phyloP scores from a whole-genome alignment of 306 rosid genomes.

The Ormosia emarginata region DNA sequence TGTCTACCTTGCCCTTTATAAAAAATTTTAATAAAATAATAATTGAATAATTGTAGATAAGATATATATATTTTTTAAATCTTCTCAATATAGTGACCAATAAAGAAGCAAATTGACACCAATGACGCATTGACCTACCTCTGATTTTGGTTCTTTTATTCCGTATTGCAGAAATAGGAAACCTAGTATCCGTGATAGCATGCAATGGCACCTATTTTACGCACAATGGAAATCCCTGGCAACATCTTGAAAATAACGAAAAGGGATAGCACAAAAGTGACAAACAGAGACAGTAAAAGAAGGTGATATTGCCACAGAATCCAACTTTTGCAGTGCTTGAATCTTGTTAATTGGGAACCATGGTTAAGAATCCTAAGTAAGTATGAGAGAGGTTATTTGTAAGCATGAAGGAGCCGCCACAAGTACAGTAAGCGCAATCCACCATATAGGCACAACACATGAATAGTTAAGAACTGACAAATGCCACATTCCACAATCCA shows the following conservation, averaged over 20 bases:
- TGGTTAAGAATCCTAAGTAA: not conserved
- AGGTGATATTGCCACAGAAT: slow-evolving; percentile 20
- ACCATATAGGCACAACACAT: not conserved
- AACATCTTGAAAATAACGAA: slow-evolving; percentile 1
- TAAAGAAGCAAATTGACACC: not conserved
- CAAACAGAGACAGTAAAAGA: slow-evolving; percentile 35
- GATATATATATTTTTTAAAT: too few relatives aligned
- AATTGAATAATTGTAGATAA: too few relatives aligned
- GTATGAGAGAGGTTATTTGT: not conserved
- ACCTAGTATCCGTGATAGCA: too few relatives aligned
- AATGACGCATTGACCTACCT: not conserved
- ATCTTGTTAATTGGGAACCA: slow-evolving; percentile 3
- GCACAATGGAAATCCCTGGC: not conserved
- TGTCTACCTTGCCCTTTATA: too few relatives aligned
- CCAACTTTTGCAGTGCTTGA: not conserved
- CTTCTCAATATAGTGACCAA: too few relatives aligned
- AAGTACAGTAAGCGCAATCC: not conserved
- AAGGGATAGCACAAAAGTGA: not conserved
- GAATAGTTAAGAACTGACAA: not conserved
- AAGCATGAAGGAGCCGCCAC: not conserved
- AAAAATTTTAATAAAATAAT: too few relatives aligned
- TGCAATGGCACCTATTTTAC: too few relatives aligned
- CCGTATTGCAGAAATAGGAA: too few relatives aligned
- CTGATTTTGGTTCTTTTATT: too few relatives aligned
- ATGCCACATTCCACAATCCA: not conserved